Evolutionary conservation across 2,329 filamentous ascomycete species (phyloP).

Genomic region (Xylariaceae sp.): DNA sequence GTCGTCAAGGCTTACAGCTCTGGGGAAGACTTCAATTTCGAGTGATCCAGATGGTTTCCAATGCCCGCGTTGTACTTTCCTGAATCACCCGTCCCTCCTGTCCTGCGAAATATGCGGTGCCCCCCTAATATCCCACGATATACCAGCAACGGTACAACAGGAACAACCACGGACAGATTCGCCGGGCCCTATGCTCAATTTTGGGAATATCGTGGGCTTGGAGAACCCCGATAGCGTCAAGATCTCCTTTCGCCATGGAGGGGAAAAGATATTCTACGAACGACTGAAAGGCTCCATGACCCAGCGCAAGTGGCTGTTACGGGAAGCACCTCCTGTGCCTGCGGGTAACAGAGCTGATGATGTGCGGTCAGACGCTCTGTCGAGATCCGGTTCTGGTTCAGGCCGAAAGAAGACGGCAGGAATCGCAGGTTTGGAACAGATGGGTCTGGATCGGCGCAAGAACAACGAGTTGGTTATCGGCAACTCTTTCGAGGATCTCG

Average conservation of each 20-base stretch:
- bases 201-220: conserved; percentile 27
- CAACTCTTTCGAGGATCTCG: conserved; percentile 89
- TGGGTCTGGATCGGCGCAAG: conserved; percentile 74
- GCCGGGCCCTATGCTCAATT: conserved; percentile 61
- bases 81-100: conserved; percentile 79
- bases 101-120: conserved; percentile 90
- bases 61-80: conserved; percentile 87
- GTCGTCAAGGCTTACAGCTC: background rate
- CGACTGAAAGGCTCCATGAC: conserved; percentile 79
- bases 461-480: conserved; percentile 93
- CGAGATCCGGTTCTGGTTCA: conserved; percentile 15
- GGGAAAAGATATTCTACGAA: conserved; percentile 85
- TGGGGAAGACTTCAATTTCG: background rate
- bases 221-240: conserved; percentile 73
- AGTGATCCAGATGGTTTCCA: conserved; percentile 33
- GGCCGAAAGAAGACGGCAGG: conserved; percentile 60
- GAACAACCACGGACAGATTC: conserved; percentile 57
- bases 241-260: conserved; percentile 82
- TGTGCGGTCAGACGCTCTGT: conserved; percentile 24
- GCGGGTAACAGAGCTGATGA: conserved; percentile 41
- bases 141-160: conserved; percentile 30
- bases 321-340: conserved; percentile 82
- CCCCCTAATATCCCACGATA: conserved; percentile 53
- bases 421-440: conserved; percentile 85
- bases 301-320: conserved; percentile 91